These are phyloP conservation scores for Talaromyces atroroseus DNA, from an alignment of 2,329 filamentous ascomycete species.

Conservation along the genomic window DNA sequence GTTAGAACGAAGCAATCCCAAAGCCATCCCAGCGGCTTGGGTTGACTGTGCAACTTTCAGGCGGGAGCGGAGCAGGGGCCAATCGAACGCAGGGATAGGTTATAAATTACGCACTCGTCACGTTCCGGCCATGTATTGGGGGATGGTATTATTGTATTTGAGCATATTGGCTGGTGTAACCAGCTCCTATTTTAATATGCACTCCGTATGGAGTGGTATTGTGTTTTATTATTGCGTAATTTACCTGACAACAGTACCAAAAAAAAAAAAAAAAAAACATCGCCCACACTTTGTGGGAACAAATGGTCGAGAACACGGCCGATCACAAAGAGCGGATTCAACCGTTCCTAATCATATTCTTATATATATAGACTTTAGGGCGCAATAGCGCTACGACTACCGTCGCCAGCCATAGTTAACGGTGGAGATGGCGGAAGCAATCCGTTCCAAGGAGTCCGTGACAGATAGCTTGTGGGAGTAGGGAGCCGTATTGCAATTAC, in stretches of 20 bases:
- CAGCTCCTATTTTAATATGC: not conserved
- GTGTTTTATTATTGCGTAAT: not conserved
- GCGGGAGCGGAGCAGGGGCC: not conserved
- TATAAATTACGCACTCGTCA: not conserved
- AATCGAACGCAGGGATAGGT: too few relatives aligned
- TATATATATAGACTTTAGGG: not conserved
- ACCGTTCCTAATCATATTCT: too few relatives aligned
- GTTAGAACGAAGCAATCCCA: not conserved
- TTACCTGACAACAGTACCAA: not conserved
- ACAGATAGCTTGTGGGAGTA: too few relatives aligned
- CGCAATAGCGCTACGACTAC: not conserved
- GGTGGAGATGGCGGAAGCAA: too few relatives aligned
- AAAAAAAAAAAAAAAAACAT: not conserved
- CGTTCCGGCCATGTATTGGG: not conserved
- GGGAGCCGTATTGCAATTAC: not conserved
- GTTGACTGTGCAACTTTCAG: too few relatives aligned
- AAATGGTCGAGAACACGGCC: constrained; percentile 7
- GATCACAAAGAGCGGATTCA: not conserved
- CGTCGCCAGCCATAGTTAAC: too few relatives aligned
- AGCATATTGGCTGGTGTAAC: not conserved
- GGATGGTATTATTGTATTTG: too few relatives aligned
- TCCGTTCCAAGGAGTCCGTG: too few relatives aligned
- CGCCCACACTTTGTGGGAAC: not conserved
- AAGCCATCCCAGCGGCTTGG: not conserved
- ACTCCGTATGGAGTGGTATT: not conserved